phyloP scores from a whole-genome alignment of 345 rosid species.

The Moricandia moricandioides region DNA sequence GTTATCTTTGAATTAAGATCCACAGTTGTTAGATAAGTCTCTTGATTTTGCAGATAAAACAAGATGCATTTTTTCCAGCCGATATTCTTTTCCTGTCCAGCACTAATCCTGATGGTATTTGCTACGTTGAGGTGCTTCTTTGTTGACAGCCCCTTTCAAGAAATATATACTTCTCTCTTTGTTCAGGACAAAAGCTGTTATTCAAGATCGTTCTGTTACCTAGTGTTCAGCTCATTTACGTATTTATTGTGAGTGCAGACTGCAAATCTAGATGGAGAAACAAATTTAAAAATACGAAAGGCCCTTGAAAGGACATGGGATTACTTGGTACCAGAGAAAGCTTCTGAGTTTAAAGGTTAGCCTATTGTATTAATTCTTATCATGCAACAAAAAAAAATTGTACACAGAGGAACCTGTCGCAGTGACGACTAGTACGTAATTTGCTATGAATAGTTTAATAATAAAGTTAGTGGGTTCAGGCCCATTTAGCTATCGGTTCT shows the following conservation, averaged over 20 bases:
- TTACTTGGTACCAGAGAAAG: conserved; percentile 77
- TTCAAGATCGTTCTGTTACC: not conserved
- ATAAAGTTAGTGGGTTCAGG: conserved; percentile 11
- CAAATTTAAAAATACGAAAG: conserved; percentile 96
- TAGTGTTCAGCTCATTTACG: not conserved
- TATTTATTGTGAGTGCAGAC: conserved; percentile 51
- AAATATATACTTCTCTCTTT: not conserved
- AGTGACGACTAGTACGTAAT: not conserved
- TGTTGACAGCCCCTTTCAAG: not conserved
- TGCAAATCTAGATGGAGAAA: conserved; percentile 98
- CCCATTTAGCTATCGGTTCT: not conserved
- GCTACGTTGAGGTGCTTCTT: conserved; percentile 81
- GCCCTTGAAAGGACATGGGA: conserved; percentile 98
- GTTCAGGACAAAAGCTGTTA: not conserved
- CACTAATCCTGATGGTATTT: conserved; percentile 88
- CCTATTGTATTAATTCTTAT: conserved; percentile 2
- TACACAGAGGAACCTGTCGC: conserved; percentile 6
- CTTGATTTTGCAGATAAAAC: conserved; percentile 59
- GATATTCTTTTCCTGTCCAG: conserved; percentile 88
- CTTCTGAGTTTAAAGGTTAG: conserved; percentile 78
- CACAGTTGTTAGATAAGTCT: not conserved
- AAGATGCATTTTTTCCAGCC: conserved; percentile 91
- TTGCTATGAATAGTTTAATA: not conserved
- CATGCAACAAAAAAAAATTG: not conserved
- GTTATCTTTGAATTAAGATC: not conserved